Base-by-base conservation (phyloP, 352 stramenopile genomes). In the Phytophthora sp. region DNA sequence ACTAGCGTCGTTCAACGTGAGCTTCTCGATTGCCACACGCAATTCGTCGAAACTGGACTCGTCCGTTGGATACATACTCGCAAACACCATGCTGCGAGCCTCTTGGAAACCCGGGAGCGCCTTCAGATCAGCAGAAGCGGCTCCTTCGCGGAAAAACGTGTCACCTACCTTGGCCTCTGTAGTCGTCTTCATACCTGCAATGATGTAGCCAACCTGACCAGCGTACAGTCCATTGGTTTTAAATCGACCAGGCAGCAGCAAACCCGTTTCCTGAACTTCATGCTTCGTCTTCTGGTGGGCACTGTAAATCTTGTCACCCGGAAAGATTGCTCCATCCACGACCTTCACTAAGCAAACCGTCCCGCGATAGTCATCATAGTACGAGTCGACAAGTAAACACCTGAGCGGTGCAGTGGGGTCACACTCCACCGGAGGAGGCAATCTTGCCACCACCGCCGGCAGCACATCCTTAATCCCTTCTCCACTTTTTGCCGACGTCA, bases 1-100 rank as follows among this genome's bases (percentile, higher is more conserved):
- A 47, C 96, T 98, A 3, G 96, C 95, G 73, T 99, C 98, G 66
- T 99, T 99, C 0, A 99, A 74, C 39, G 93, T 95, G 4, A 99
- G 87, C 63, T 97, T 93, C 56, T 98, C 94, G 15, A 99, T 96
- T 7, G 97, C 96, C 1, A 88, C 85, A n/a, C 90, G 88, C 47
- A 99, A 72, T 45, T 98, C 97, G 53, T 99, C 97, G 70, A 99
- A 99, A 33, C 84, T 96, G 56, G 91, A 96, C 51, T 96, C 90
- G 46, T 99, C 96, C 9, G 98, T 95, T 4, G 98, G 98, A 81
- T 99, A 99, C 67, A 99, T 97, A 62, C 90, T 98, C 7, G 97
- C 97, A 81, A 98, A 99, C n/a, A 99, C 97, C 97, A 99, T 99
- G 23, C 84, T 93, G 15, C 82, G 79, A 2, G 84, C 88, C 51